These are phyloP conservation scores for Crithidia brevicula DNA, from an alignment of 208 protist genomes.

Conservation along the genomic window DNA sequence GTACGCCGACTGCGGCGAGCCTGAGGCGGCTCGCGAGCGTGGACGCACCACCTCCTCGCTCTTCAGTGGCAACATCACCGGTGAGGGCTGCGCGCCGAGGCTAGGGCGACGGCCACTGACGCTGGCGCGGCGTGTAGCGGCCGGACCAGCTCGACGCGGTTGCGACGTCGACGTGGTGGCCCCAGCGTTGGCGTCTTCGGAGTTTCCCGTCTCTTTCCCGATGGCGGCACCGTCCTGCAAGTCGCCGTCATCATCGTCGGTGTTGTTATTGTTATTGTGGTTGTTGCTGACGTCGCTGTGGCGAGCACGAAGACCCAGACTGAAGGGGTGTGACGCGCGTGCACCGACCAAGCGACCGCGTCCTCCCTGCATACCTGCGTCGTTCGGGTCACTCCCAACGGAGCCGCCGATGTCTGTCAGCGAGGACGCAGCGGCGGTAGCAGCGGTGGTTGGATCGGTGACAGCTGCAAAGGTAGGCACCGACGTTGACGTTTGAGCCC, in stretches of 20 bases:
- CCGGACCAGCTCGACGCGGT: background rate
- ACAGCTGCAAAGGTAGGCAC: background rate
- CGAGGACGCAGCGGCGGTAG: background rate
- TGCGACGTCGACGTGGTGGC: background rate
- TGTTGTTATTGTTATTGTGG: background rate
- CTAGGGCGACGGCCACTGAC: constrained; percentile 5
- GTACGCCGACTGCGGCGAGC: constrained; percentile 10
- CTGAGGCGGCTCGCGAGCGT: constrained; percentile 2
- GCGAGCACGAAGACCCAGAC: constrained; percentile 5
- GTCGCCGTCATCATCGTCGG: constrained; percentile 4
- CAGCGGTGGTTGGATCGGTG: background rate
- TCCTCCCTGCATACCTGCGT: background rate
- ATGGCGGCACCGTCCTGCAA: background rate
- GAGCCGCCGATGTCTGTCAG: background rate
- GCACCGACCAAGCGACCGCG: background rate
- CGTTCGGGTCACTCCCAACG: background rate
- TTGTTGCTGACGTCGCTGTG: background rate
- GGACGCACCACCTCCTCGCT: constrained; percentile 19
- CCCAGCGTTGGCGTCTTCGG: background rate
- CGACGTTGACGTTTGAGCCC: background rate
- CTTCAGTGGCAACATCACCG: background rate
- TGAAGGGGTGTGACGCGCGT: constrained; percentile 20
- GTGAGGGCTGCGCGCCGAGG: constrained; percentile 8
- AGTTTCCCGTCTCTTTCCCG: background rate
- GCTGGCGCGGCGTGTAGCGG: constrained; percentile 7